Conservation (phyloP, 2,329 filamentous ascomycete species). For the Talaromyces piceae region DNA sequence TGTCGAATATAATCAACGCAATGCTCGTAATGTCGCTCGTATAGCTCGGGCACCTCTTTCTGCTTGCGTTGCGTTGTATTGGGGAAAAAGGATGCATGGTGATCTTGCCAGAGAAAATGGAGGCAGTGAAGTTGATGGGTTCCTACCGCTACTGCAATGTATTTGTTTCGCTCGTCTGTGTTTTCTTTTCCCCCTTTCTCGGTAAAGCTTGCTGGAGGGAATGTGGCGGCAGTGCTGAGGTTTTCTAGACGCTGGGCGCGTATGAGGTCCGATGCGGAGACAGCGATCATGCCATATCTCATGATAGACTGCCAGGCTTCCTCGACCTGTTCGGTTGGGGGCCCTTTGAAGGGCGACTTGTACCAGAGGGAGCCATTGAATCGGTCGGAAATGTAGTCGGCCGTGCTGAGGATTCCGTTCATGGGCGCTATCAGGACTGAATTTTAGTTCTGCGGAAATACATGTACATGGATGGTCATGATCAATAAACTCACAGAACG, state of each 20-base stretch:
- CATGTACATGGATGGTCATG: not conserved
- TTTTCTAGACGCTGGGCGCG: conserved; percentile 1
- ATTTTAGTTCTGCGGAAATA: not conserved
- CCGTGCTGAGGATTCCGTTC: not conserved
- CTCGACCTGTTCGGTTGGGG: conserved; percentile 1
- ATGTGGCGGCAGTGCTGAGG: not conserved
- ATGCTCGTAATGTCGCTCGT: conserved; percentile 7
- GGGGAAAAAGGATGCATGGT: conserved; percentile 1
- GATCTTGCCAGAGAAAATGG: conserved; percentile 4
- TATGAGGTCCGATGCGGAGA: not conserved
- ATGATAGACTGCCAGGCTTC: conserved; percentile 2
- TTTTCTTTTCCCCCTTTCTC: not conserved
- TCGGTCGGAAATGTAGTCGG: not conserved
- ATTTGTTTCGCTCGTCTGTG: not conserved
- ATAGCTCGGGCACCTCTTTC: conserved; percentile 1
- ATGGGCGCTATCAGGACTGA: not conserved
- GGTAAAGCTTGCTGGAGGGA: not conserved
- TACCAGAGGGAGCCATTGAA: conserved; percentile 4
- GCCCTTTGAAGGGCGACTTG: conserved; percentile 2
- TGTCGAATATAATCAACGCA: conserved; percentile 6
- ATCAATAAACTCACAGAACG: not conserved
- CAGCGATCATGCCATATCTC: conserved; percentile 1
- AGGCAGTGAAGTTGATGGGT: conserved; percentile 8
- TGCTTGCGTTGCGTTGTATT: not conserved
- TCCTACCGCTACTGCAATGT: conserved; percentile 1